Conservation (phyloP, 192 early-diverging fungal genomes). For the Umbelopsis sp. region DNA sequence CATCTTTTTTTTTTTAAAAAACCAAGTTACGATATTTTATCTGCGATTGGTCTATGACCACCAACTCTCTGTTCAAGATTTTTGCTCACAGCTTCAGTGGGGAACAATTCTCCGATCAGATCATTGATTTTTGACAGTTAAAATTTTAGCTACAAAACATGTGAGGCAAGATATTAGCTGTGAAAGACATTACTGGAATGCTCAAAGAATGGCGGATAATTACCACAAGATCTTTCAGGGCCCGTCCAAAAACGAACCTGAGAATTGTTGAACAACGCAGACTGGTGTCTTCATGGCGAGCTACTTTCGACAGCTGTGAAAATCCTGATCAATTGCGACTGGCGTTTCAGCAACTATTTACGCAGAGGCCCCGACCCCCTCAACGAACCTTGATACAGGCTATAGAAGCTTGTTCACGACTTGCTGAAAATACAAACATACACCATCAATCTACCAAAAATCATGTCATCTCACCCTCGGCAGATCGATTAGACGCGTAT, state of each 20-base stretch:
- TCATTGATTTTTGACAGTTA: too few relatives aligned
- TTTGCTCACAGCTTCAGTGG: too few relatives aligned
- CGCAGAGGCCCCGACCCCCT: neutral
- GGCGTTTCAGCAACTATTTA: neutral
- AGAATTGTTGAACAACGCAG: neutral
- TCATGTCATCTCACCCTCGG: neutral
- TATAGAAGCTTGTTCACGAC: neutral
- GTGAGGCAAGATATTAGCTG: too few relatives aligned
- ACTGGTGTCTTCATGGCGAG: neutral
- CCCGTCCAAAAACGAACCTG: neutral
- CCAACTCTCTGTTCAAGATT: too few relatives aligned
- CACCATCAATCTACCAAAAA: neutral
- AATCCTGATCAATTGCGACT: neutral
- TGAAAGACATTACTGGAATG: neutral
- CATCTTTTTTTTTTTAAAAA: too few relatives aligned
- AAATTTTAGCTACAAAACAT: too few relatives aligned
- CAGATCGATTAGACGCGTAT: slow-evolving; percentile 1
- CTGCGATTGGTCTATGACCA: too few relatives aligned
- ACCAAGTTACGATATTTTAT: too few relatives aligned
- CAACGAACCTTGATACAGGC: neutral
- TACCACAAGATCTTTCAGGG: neutral
- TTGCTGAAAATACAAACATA: neutral
- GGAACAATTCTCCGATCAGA: too few relatives aligned
- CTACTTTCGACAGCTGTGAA: neutral
- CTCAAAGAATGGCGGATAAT: neutral